Evolutionary conservation across 208 protist species (phyloP).

Genomic region (Jaenimonas drosophilae): DNA sequence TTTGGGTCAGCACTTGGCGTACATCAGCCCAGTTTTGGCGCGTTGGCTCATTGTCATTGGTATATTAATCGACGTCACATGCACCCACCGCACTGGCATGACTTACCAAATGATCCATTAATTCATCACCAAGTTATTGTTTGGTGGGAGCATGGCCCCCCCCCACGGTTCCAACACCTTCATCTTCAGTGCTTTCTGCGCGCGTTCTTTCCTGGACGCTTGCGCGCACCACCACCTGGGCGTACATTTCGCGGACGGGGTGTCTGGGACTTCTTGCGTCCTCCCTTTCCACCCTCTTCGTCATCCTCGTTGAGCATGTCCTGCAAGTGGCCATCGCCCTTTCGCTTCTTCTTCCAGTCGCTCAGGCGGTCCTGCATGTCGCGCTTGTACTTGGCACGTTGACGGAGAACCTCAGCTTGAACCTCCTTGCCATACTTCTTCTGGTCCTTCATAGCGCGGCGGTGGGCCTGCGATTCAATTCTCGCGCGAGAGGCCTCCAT

Average conservation of each 20-base stretch:
- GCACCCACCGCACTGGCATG: too few species aligned
- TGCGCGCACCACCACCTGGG: conserved; percentile 47
- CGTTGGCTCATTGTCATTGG: too few species aligned
- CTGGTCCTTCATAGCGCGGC: conserved; percentile 87
- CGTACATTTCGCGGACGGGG: conserved; percentile 37
- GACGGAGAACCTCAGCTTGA: conserved; percentile 89
- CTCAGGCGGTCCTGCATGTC: conserved; percentile 80
- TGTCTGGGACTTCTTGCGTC: conserved; percentile 2
- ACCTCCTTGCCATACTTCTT: conserved; percentile 95
- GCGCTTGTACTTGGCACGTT: conserved; percentile 91
- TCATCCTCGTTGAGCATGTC: conserved; percentile 59
- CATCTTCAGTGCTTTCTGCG: too few species aligned
- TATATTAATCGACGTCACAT: too few species aligned
- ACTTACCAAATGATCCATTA: too few species aligned
- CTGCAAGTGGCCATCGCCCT: conserved; percentile 44
- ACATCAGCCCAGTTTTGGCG: too few species aligned
- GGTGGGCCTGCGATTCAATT: conserved; percentile 74
- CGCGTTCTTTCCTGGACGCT: conserved; percentile 86
- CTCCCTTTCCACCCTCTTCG: conserved; percentile 15
- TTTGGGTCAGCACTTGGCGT: not conserved
- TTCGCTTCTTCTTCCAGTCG: conserved; percentile 81
- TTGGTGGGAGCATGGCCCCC: not conserved
- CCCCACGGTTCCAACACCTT: too few species aligned
- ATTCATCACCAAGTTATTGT: too few species aligned
- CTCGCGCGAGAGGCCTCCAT: conserved; percentile 79